Evolutionary conservation across 2,329 filamentous ascomycete genomes (phyloP).

Genomic region (Cladosporium sp.): DNA sequence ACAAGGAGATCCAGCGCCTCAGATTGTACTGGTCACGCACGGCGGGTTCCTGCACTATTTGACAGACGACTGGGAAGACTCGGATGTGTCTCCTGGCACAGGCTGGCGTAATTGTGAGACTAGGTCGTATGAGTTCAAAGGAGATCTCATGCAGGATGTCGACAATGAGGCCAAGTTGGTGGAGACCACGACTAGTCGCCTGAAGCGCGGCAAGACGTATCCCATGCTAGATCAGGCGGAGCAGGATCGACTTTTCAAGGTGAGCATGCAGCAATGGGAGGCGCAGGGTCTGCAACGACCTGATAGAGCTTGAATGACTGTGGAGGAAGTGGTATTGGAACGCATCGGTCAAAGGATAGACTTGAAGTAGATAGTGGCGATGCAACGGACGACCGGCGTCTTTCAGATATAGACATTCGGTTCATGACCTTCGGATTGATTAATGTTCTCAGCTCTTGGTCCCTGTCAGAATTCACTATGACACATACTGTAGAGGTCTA

Average conservation of each 20-base stretch:
- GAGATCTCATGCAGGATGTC: not conserved
- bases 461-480: no score
- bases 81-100: not conserved
- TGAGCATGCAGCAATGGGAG: conserved; percentile 4
- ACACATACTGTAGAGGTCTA: no score
- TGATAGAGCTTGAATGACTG: not conserved
- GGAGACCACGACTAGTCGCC: not conserved
- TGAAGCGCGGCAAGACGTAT: conserved; percentile 2
- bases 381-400: no score
- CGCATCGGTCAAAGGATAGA: no score
- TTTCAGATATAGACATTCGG: no score
- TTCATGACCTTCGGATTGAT: no score
- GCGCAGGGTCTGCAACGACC: conserved; percentile 2
- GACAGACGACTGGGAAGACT: conserved; percentile 9
- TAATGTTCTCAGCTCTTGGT: no score
- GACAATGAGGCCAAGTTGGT: not conserved
- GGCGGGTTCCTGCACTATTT: conserved; percentile 9
- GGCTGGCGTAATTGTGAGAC: conserved; percentile 10
- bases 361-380: no score
- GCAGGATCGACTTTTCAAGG: not conserved
- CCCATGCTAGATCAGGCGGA: not conserved
- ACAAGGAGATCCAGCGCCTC: not conserved
- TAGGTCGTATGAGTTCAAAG: not conserved
- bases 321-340: no score
- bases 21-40: conserved; percentile 5